Evolutionary conservation across 31 red algal species (phyloP).

Genomic region (Odonthalia washingtoniensis): DNA sequence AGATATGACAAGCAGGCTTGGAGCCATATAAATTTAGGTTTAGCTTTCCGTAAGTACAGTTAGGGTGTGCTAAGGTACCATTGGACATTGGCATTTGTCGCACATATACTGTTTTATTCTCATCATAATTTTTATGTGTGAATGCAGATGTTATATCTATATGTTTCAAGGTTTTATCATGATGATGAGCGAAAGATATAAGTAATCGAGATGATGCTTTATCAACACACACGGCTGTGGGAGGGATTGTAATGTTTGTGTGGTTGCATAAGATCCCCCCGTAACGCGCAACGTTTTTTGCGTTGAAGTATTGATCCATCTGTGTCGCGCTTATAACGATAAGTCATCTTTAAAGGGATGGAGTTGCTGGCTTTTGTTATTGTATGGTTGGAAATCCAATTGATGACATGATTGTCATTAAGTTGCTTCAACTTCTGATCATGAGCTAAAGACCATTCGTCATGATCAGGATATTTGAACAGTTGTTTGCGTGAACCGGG

Average conservation of each 20-base stretch:
- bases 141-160: constrained; percentile 39
- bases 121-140: constrained; percentile 20
- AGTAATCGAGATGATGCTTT: not conserved
- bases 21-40: constrained; percentile 21
- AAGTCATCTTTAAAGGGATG: constrained; percentile 33
- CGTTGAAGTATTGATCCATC: not conserved
- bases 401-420: not conserved
- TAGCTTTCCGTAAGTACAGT: not conserved
- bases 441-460: too few species aligned
- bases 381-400: not conserved
- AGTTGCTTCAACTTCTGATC: not conserved
- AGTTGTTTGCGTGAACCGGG: not conserved
- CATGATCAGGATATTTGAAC: not conserved
- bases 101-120: constrained; percentile 20
- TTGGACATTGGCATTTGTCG: constrained; percentile 25
- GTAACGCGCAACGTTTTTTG: constrained; percentile 12
- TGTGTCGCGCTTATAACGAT: not conserved
- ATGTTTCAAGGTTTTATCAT: constrained; percentile 21
- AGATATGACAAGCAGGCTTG: too few species aligned
- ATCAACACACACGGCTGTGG: not conserved
- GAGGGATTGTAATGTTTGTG: constrained; percentile 13
- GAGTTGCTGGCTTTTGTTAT: not conserved
- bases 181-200: not conserved
- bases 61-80: not conserved
- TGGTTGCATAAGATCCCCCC: constrained; percentile 40